Evolutionary conservation across 768 basidiomycete genomes (phyloP), one percentile per base, ranked within the genome.

Genomic region (Suillus placidus): DNA sequence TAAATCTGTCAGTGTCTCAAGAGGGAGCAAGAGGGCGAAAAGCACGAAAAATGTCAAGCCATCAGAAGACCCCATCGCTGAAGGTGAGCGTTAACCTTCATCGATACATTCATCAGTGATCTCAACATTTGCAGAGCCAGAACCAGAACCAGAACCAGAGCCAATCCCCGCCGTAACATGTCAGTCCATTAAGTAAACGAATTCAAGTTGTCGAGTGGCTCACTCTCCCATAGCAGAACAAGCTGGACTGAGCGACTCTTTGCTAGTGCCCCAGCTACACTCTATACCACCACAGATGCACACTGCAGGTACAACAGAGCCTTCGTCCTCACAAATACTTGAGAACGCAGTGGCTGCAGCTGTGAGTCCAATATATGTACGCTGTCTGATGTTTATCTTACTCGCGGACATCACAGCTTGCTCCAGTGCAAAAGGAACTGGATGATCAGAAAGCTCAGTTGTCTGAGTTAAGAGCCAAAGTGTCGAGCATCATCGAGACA

Each of bases 31-130:
- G 72, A 82, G 84, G 67, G 76, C 78, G 40, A 90, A 82, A 72
- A 77, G 68, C 54, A 88, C 81, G 70, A 86, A 73, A 71, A 81
- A 80, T 30, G 72, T 83, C 42, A 84, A 84, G 65, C 83, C 83
- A 2, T 73, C 73, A 3, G 86, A 90, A 74, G 81, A 82, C 23
- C 84, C 86, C 6, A 91, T 92, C 32, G 74, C 73, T 60, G 85
- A 87, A 78, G 87, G 86, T 86, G 58, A 42, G 58, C 20, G 32
- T 34, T 61, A 35, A 26, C 45, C 40, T 57, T 66, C 26, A 56
- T 56, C 54, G 40, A 60, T 38, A 42, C 35, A 43, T 52, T 37
- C n/a, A n/a, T 8, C 16, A 37, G 49, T 62, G 42, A 14, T 12
- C 66, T 76, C 61, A 76, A 6, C 37, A 30, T 67, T 62, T 6